Conservation (phyloP, 176 grass and related monocot genomes). For the Pharus latifolius region DNA sequence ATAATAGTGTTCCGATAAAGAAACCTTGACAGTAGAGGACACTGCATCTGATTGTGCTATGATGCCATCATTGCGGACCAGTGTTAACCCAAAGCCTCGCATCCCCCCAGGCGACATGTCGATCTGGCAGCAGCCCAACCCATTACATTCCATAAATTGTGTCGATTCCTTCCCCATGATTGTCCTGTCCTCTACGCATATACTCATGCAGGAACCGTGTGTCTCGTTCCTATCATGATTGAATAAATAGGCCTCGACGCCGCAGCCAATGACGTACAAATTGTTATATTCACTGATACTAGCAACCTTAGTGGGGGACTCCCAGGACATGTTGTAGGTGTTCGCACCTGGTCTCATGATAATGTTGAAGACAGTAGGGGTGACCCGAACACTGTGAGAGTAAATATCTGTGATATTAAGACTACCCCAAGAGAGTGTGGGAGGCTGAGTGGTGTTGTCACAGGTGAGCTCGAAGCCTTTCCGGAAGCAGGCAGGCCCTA, state of each 20-base stretch:
- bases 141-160: not conserved
- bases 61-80: not conserved
- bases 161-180: not conserved
- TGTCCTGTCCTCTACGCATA: not conserved
- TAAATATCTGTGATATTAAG: not conserved
- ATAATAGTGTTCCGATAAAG: accelerated
- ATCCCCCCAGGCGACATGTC: not conserved
- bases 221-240: not conserved
- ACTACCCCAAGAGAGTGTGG: not conserved
- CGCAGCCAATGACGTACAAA: not conserved
- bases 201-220: not conserved
- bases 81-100: not conserved
- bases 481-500: conserved; percentile 18
- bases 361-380: not conserved
- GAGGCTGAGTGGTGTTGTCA: not conserved
- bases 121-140: conserved; percentile 6
- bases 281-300: accelerated
- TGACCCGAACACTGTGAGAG: too few relatives aligned
- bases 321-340: not conserved
- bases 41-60: not conserved
- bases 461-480: conserved; percentile 26
- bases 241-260: not conserved
- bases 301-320: not conserved
- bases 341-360: not conserved
- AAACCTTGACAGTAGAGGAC: not conserved